Conservation (phyloP, 306 rosid genomes). For the Ochetophila trinervis region DNA sequence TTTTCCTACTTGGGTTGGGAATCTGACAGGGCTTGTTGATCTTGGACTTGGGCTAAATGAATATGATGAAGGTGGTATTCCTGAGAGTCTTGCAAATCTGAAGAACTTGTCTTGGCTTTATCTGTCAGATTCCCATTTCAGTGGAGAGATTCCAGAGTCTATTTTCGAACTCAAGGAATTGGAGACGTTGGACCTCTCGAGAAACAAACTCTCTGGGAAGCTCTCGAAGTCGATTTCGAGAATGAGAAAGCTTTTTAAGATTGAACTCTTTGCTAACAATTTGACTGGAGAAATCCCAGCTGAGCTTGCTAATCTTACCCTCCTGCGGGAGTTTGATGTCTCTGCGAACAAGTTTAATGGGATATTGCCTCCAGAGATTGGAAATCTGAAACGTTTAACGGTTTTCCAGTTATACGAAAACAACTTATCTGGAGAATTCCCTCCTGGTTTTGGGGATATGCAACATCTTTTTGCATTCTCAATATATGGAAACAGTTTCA, state of each 20-base stretch:
- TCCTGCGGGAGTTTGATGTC: slow-evolving; percentile 72
- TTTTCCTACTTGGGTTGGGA: slow-evolving; percentile 78
- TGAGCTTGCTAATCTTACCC: slow-evolving; percentile 60
- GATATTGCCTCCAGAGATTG: slow-evolving; percentile 59
- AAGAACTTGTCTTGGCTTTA: slow-evolving; percentile 75
- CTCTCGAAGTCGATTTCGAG: slow-evolving; percentile 71
- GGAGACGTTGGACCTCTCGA: slow-evolving; percentile 71
- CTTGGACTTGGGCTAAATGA: slow-evolving; percentile 68
- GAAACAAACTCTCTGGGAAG: slow-evolving; percentile 67
- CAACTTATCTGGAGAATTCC: slow-evolving; percentile 73
- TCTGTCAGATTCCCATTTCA: slow-evolving; percentile 55
- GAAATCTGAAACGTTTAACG: slow-evolving; percentile 56
- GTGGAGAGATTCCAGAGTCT: slow-evolving; percentile 81
- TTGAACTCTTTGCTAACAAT: slow-evolving; percentile 63
- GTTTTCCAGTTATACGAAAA: slow-evolving; percentile 79
- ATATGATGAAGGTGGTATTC: slow-evolving; percentile 46
- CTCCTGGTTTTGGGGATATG: slow-evolving; percentile 84
- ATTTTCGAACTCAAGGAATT: slow-evolving; percentile 57
- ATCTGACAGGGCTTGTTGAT: slow-evolving; percentile 40
- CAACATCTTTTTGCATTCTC: slow-evolving; percentile 62
- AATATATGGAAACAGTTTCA: slow-evolving; percentile 61
- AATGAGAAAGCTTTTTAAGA: slow-evolving; percentile 54
- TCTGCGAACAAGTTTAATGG: slow-evolving; percentile 64
- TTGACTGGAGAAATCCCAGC: slow-evolving; percentile 73
- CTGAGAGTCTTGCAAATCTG: slow-evolving; percentile 58